phyloP scores from a whole-genome alignment of 495 filamentous ascomycete species.

The Penicillium waksmanii region DNA sequence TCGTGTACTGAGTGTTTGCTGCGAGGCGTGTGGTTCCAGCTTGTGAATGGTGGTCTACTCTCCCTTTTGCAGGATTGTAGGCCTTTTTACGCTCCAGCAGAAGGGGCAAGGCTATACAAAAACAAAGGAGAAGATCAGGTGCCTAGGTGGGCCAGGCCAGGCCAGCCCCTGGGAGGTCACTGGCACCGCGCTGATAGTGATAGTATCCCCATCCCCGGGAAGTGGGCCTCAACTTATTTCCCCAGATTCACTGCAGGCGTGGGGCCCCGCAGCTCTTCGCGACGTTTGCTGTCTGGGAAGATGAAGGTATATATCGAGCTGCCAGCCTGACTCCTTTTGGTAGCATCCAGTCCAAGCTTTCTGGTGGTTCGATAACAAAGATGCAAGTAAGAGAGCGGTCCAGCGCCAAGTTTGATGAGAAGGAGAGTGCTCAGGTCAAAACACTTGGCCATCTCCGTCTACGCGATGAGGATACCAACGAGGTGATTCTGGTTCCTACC shows the following conservation, averaged over 20 bases:
- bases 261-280: background rate
- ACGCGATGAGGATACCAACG: conserved; percentile 50
- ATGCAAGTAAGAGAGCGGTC: conserved; percentile 2
- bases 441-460: conserved; percentile 52
- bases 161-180: too few relatives aligned
- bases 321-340: background rate
- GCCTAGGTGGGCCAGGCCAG: too few relatives aligned
- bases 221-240: conserved; percentile 14
- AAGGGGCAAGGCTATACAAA: background rate
- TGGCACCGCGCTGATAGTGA: too few relatives aligned
- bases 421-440: conserved; percentile 10
- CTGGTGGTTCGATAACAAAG: background rate
- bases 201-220: background rate
- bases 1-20: background rate
- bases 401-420: background rate
- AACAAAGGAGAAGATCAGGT: too few relatives aligned
- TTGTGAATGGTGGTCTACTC: background rate
- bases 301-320: background rate
- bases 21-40: background rate
- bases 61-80: too few relatives aligned
- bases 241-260: conserved; percentile 13
- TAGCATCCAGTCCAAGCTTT: background rate
- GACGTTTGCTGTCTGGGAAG: background rate
- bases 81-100: background rate
- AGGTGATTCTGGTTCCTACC: conserved; percentile 32